Evolutionary conservation across 805 yeast species (phyloP).

Genomic region (Saccharomyces eubayanus): DNA sequence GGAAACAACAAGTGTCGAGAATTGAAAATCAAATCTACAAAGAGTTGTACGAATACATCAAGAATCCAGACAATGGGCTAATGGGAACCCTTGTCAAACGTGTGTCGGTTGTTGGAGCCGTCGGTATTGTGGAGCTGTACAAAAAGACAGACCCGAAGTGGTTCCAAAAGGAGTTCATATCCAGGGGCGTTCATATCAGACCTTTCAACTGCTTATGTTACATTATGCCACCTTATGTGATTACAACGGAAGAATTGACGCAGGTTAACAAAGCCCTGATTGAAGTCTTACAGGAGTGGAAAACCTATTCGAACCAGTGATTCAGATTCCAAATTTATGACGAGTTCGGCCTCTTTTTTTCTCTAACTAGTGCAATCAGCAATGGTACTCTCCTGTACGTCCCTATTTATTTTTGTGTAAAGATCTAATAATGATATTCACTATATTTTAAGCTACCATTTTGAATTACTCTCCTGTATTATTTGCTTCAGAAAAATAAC

Average conservation of each 20-base stretch:
- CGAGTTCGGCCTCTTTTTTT: neutral
- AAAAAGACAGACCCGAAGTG: conserved; percentile 13
- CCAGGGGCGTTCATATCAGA: conserved; percentile 16
- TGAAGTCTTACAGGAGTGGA: conserved; percentile 6
- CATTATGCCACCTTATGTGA: conserved; percentile 26
- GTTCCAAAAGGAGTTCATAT: conserved; percentile 15
- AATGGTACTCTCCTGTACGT: neutral
- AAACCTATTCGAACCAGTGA: neutral
- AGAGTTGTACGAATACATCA: conserved; percentile 11
- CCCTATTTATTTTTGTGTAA: neutral
- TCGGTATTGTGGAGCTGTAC: conserved; percentile 20
- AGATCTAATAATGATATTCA: too few relatives aligned
- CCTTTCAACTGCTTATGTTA: conserved; percentile 21
- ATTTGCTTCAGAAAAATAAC: too few relatives aligned
- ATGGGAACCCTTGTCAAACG: conserved; percentile 9
- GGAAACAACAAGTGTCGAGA: conserved; percentile 14
- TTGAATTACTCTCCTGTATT: too few relatives aligned
- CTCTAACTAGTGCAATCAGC: too few relatives aligned
- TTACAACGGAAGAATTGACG: conserved; percentile 11
- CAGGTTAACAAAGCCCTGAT: conserved; percentile 6
- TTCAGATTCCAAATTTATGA: neutral
- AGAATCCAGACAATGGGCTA: conserved; percentile 1
- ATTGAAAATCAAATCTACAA: conserved; percentile 15
- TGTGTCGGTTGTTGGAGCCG: conserved; percentile 18
- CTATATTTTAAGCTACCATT: too few relatives aligned